Base-by-base conservation (phyloP, 768 basidiomycete genomes). In the Pisolithus tinctorius region DNA sequence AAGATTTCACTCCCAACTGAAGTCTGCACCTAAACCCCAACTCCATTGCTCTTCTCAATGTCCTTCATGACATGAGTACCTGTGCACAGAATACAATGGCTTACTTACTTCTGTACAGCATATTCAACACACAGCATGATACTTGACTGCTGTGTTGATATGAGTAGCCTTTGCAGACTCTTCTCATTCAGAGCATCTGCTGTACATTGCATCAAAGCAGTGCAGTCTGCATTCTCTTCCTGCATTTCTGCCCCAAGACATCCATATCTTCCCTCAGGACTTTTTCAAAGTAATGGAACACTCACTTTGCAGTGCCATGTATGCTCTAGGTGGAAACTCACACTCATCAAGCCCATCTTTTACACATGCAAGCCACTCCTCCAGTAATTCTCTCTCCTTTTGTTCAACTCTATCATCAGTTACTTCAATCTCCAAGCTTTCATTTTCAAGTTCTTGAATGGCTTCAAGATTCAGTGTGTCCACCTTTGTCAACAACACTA, bases 401-500 rank as follows among this genome's bases (percentile, higher is more conserved):
- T 51, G 34, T 8, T 58, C 49, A 41, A 63, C 57, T 23, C 27
- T 48, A 25, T 23, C 25, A 34, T 37, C 16, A 9, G 58, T 62
- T 3, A 49, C 45, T 10, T 55, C 16, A 30, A 31, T 25, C 27
- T 48, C 52, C 44, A 54, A 16, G 25, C 52, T 58, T 14, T 60
- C 45, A n/a, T 47, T 34, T 41, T 47, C n/a, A 6, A 61, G 49
- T 29, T 48, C 8, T 16, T 55, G 31, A 34, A 55, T 66, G 45
- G 61, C 61, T 45, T 55, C 47, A 30, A 20, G 39, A 42, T 64
- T 47, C 7, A 69, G 44, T 26, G 59, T 65, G 52, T 74, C 72
- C 31, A 65, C 65, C 49, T 73, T 73, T 1, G 69, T 73, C 56
- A 74, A 73, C 29, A 74, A 42, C 0, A 62, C 63, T 23, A 74